Evolutionary conservation across 495 filamentous ascomycete species (phyloP).

Genomic region (Margaritispora aquatica): DNA sequence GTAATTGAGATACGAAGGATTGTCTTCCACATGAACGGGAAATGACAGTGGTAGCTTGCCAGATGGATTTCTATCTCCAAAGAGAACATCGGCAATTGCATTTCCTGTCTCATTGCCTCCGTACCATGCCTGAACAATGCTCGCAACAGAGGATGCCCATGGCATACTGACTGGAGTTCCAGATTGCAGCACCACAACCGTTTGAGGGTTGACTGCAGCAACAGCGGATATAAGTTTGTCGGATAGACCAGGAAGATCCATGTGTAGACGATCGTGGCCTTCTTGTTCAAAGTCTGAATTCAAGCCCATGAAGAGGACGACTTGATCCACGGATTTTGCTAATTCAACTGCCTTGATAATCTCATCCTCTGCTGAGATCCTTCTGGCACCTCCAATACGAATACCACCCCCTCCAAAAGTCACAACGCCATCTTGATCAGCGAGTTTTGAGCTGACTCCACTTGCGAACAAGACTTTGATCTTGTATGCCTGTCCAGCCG

Average conservation of each 20-base stretch:
- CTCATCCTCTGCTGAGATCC: constrained; percentile 46
- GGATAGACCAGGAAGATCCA: constrained; percentile 38
- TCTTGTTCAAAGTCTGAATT: constrained; percentile 70
- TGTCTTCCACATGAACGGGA: constrained; percentile 58
- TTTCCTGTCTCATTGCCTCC: constrained; percentile 60
- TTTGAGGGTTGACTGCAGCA: constrained; percentile 53
- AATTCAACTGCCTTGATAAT: constrained; percentile 53
- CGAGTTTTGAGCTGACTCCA: constrained; percentile 48
- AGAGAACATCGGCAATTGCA: constrained; percentile 51
- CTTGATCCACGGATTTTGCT: constrained; percentile 56
- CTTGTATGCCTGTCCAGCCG: constrained; percentile 51
- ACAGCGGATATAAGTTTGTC: constrained; percentile 51
- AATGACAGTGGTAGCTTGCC: constrained; percentile 67
- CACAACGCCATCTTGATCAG: too few species aligned
- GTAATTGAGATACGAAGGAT: constrained; percentile 68
- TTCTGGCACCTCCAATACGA: constrained; percentile 52
- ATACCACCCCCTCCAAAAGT: constrained; percentile 54
- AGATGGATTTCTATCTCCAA: constrained; percentile 56
- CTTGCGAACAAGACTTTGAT: constrained; percentile 57
- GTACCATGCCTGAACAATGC: constrained; percentile 56
- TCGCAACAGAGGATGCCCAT: constrained; percentile 53
- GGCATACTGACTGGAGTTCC: constrained; percentile 48
- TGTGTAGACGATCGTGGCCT: constrained; percentile 42
- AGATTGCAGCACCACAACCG: constrained; percentile 53
- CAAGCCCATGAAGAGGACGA: constrained; percentile 59